phyloP scores from a whole-genome alignment of 2,329 filamentous ascomycete genomes.

The Aspergillus carbonarius region DNA sequence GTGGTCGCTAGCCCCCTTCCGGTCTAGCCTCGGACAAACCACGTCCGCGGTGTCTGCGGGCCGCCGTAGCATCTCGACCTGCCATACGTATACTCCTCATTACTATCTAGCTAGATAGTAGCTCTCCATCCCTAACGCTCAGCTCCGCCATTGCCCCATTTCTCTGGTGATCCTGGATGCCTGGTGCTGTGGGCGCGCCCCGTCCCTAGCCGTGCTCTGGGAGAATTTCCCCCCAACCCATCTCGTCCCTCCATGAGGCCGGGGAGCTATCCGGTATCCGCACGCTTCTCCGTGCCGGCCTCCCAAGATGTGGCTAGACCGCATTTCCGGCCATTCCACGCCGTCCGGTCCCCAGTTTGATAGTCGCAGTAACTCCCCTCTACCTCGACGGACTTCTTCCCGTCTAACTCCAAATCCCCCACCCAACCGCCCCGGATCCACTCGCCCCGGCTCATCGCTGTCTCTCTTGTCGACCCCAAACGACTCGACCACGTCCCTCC shows the following conservation, averaged over 20 bases:
- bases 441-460: conserved; percentile 72
- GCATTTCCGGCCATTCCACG: conserved; percentile 71
- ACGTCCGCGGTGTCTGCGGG: conserved; percentile 1
- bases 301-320: conserved; percentile 79
- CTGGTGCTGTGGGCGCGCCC: not conserved
- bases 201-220: not conserved
- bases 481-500: conserved; percentile 74
- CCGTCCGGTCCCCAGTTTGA: conserved; percentile 61
- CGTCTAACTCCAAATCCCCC: conserved; percentile 68
- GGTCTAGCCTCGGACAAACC: conserved; percentile 25
- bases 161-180: not conserved
- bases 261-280: conserved; percentile 10
- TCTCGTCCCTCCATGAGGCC: conserved; percentile 12
- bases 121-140: not conserved
- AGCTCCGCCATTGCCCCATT: no score
- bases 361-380: conserved; percentile 69
- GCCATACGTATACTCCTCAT: not conserved
- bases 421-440: conserved; percentile 66
- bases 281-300: conserved; percentile 14
- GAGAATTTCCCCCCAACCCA: not conserved
- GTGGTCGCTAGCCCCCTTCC: conserved; percentile 23
- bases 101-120: no score
- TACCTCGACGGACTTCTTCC: conserved; percentile 65
- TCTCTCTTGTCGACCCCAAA: conserved; percentile 70
- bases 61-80: conserved; percentile 13